Conservation (phyloP, 2,329 filamentous ascomycete species). For the Endoconidiophora polonica region DNA sequence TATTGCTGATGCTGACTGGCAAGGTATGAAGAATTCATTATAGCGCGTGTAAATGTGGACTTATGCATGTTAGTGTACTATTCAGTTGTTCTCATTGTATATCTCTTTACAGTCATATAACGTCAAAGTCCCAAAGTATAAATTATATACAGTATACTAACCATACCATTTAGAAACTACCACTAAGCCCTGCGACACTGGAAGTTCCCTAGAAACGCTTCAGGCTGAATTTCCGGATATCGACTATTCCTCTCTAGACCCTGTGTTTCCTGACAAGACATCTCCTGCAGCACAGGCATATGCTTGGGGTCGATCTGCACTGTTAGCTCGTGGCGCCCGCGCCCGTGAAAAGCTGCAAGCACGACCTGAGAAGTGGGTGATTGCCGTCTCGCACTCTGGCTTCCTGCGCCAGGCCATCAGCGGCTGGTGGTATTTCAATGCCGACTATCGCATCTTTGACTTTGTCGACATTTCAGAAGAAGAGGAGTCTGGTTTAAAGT, state of each 20-base stretch:
- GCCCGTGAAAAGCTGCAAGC: slow-evolving; percentile 32
- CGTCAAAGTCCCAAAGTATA: neutral
- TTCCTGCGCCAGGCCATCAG: slow-evolving; percentile 43
- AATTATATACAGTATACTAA: neutral
- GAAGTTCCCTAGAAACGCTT: slow-evolving; percentile 30
- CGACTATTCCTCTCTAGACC: slow-evolving; percentile 40
- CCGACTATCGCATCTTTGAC: slow-evolving; percentile 47
- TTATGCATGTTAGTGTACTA: neutral
- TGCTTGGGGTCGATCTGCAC: slow-evolving; percentile 33
- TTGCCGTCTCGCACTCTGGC: slow-evolving; percentile 48
- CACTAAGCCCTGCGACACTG: slow-evolving; percentile 43
- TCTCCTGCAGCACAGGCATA: slow-evolving; percentile 29
- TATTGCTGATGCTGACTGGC: slow-evolving; percentile 45
- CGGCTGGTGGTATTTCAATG: slow-evolving; percentile 40
- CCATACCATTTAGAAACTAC: slow-evolving; percentile 29
- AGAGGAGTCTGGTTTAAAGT: slow-evolving; percentile 22
- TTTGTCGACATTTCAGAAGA: slow-evolving; percentile 22
- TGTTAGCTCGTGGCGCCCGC: slow-evolving; percentile 37
- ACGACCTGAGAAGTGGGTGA: slow-evolving; percentile 42
- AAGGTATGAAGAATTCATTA: slow-evolving; percentile 28
- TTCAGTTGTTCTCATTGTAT: neutral
- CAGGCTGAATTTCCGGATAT: slow-evolving; percentile 34
- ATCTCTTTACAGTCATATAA: neutral
- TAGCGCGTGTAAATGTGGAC: neutral
- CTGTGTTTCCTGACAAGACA: slow-evolving; percentile 46